phyloP scores from a whole-genome alignment of 2,329 filamentous ascomycete genomes.

The Colletotrichum shisoi region DNA sequence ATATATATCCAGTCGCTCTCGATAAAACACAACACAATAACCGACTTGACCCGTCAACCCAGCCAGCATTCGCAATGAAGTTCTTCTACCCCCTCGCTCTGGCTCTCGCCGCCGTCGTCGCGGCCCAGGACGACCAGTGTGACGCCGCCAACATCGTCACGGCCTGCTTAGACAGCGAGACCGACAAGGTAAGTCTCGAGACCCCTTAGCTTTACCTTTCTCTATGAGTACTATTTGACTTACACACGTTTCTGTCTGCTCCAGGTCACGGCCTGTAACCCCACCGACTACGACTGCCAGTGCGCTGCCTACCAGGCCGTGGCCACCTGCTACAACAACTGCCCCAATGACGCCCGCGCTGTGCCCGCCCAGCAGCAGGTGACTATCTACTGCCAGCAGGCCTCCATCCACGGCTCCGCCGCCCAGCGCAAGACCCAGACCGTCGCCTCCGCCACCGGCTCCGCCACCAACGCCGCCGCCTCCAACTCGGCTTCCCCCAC shows the following conservation, averaged over 20 bases:
- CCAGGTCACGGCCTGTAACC: conserved; percentile 50
- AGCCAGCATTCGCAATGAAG: conserved; percentile 53
- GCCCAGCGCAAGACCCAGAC: conserved; percentile 42
- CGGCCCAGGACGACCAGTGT: conserved; percentile 48
- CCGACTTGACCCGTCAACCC: conserved; percentile 5
- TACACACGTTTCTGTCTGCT: neutral
- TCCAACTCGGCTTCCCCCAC: conserved; percentile 41
- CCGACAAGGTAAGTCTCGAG: conserved; percentile 46
- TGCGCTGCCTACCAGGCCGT: conserved; percentile 57
- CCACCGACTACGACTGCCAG: conserved; percentile 57
- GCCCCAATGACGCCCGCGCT: conserved; percentile 57
- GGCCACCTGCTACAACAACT: conserved; percentile 65
- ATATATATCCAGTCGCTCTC: conserved; percentile 16
- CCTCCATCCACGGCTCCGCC: conserved; percentile 53
- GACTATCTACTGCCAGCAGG: conserved; percentile 56
- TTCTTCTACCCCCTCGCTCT: conserved; percentile 53
- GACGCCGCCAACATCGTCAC: conserved; percentile 58
- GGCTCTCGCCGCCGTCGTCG: conserved; percentile 45
- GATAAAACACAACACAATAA: conserved; percentile 2
- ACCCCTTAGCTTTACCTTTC: neutral
- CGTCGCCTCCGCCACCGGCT: conserved; percentile 42
- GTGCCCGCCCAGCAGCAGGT: conserved; percentile 50
- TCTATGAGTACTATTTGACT: neutral
- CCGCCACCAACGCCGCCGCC: conserved; percentile 41
- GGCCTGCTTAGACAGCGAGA: conserved; percentile 54